Base-by-base conservation (phyloP, 208 protist genomes). In the Leishmania martiniquensis region DNA sequence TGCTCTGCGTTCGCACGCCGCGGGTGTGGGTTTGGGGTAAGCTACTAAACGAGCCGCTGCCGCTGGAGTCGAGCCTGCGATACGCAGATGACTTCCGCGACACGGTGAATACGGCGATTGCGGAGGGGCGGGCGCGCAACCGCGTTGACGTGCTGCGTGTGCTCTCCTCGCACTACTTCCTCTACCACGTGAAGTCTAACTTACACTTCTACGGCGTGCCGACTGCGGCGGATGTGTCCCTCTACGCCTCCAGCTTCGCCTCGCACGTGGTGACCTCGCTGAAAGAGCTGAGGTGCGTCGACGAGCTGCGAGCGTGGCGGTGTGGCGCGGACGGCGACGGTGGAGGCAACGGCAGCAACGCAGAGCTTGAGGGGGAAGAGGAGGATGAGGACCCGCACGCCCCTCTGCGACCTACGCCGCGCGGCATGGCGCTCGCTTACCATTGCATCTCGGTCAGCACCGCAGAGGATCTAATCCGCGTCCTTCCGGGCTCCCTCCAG, bases 81-180 rank as follows among this genome's bases (percentile, higher is more conserved):
- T 95, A 95, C 82, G 89, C 94, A 17, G 86, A 91, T 29, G 91
- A 97, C 75, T 95, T 97, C 84, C 78, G 87, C 45, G 90, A 93
- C 66, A 77, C 83, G 4, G 70, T 97, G 32, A 97, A 96, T 75
- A 86, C 90, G 2, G 92, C 92, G 1, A 83, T 97, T 25, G 92
- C 87, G 47, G 78, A 93, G 59, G 83, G 87, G 9, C 85, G 88
- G n/a, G 91, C 82, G 37, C 39, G 17, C 42, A 88, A 74, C 77
- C 93, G 88, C 76, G 76, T 85, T 20, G 86, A 93, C 34, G 91
- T 93, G 62, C 77, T 97, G 63, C 89, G 91, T 39, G 86, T 96
- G 49, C 81, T 97, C 54, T 81, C 91, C 74, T 87, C 87, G 55
- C 92, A 96, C 83, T 97, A 97, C 84, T 92, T 96, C 75, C 85